Base-by-base conservation (phyloP, 495 filamentous ascomycete genomes). In the Hypoxylon cercidicola region DNA sequence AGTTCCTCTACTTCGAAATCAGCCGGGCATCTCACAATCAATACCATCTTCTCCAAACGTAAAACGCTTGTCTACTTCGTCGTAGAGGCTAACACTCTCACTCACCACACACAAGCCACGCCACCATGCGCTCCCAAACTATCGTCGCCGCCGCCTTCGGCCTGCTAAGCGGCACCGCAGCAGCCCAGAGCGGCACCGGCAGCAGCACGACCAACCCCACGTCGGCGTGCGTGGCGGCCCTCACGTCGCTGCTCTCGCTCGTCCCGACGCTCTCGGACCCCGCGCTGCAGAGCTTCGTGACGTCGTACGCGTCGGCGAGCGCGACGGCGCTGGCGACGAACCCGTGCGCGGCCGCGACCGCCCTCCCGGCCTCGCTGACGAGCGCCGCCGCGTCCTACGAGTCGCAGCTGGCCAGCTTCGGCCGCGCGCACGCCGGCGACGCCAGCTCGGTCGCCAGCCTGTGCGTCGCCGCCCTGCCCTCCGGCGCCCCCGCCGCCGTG, bases 381-480 rank as follows among this genome's bases (percentile, higher is more conserved):
- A 52, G 51, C 57, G 52, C 53, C 16, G 64, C 60, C 34, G 58
- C 52, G 10, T 39, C 34, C 20, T 70, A 66, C 67, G 48, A 39
- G 15, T 46, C 67, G 34, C 47, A 41, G 15, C 21, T 66, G 1
- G 44, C 52, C 18, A 63, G 62, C 58, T 70, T 39, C 54, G 51
- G 59, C 15, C 41, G 47, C 59, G 63, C 44, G 13, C 37, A 48
- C 54, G 61, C 50, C 0, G 16, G 40, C 19, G 18, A 51, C 25
- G 37, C 66, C 9, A 56, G 52, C 44, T 47, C 47, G 1, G 16
- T 52, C 15, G 58, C 43, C 3, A 12, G 43, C 4, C 40, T 52
- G 28, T 60, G 62, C 21, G 55, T 37, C 18, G 30, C 55, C 12
- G 25, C 46, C n/a, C 57, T 47, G 19, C 11, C 20, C 6, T 30